Conservation (phyloP, 2,329 filamentous ascomycete species). For the Penicillium sp. region DNA sequence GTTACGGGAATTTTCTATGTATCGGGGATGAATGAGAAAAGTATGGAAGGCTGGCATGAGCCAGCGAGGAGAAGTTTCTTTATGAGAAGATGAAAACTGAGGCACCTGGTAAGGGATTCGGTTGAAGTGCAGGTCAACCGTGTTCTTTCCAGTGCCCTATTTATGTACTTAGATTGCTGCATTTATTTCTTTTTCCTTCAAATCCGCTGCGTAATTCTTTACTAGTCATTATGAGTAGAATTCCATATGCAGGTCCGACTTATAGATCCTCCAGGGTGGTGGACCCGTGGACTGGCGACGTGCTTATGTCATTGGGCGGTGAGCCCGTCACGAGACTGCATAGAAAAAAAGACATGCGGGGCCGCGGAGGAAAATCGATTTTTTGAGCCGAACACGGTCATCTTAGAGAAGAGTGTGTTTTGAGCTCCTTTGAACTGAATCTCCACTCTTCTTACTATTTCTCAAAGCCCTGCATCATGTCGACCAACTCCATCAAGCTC, state of each 20-base stretch:
- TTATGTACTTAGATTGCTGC: constrained; percentile 23
- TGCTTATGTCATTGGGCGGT: constrained; percentile 15
- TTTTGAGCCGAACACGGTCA: constrained; percentile 16
- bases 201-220: background rate
- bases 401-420: constrained; percentile 3
- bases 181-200: constrained; percentile 7
- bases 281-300: background rate
- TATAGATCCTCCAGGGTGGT: background rate
- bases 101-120: constrained; percentile 5
- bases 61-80: constrained; percentile 3
- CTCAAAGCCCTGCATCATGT: constrained; percentile 48
- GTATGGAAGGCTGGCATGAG: constrained; percentile 6
- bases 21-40: constrained; percentile 6
- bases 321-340: constrained; percentile 20
- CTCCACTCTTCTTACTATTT: background rate
- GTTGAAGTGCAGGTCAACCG: constrained; percentile 45
- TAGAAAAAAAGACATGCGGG: constrained; percentile 23
- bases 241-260: background rate
- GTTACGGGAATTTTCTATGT: constrained; percentile 19
- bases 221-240: background rate
- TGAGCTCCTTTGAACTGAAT: background rate
- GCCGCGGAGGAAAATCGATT: constrained; percentile 21
- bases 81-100: constrained; percentile 16
- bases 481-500: constrained; percentile 71
- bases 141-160: constrained; percentile 6